Conservation (phyloP, 768 basidiomycete species). For the Leccinum broughii region DNA sequence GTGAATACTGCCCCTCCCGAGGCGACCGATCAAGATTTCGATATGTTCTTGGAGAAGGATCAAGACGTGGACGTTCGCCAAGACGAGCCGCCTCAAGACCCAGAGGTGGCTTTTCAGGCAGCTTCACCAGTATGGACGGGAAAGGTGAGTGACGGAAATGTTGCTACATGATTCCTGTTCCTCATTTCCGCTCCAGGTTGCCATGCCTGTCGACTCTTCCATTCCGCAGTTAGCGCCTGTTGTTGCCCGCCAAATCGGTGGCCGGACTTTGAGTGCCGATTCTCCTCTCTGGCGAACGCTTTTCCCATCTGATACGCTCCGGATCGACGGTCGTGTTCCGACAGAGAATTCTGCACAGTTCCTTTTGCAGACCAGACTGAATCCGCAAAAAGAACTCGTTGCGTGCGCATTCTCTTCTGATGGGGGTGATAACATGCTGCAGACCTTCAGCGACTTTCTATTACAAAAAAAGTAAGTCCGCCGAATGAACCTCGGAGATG, state of each 20-base stretch:
- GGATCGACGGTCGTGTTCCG: slow-evolving; percentile 84
- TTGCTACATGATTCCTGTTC: slow-evolving; percentile 2
- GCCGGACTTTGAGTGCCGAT: slow-evolving; percentile 54
- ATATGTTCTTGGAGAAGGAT: slow-evolving; percentile 77
- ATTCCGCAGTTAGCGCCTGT: slow-evolving; percentile 67
- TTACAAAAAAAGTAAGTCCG: slow-evolving; percentile 66
- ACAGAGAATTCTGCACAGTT: slow-evolving; percentile 76
- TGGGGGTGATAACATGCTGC: slow-evolving; percentile 48
- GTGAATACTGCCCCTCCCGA: slow-evolving; percentile 38
- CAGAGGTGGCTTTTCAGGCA: slow-evolving; percentile 54
- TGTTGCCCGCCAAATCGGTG: slow-evolving; percentile 78
- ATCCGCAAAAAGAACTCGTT: slow-evolving; percentile 74
- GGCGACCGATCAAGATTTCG: slow-evolving; percentile 80
- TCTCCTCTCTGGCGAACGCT: slow-evolving; percentile 74
- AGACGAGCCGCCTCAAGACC: slow-evolving; percentile 35
- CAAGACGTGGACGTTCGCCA: slow-evolving; percentile 35
- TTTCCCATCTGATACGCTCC: slow-evolving; percentile 67
- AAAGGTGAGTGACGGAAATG: slow-evolving; percentile 48
- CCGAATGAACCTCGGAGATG: slow-evolving; percentile 10
- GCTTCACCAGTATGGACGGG: slow-evolving; percentile 70
- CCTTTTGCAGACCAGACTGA: slow-evolving; percentile 75
- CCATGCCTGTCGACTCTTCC: slow-evolving; percentile 77
- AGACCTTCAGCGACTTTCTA: slow-evolving; percentile 64
- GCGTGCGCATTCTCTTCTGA: slow-evolving; percentile 72
- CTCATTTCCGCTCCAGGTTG: slow-evolving; percentile 49